Conservation (phyloP, 768 basidiomycete species). For the Boletus edulis region DNA sequence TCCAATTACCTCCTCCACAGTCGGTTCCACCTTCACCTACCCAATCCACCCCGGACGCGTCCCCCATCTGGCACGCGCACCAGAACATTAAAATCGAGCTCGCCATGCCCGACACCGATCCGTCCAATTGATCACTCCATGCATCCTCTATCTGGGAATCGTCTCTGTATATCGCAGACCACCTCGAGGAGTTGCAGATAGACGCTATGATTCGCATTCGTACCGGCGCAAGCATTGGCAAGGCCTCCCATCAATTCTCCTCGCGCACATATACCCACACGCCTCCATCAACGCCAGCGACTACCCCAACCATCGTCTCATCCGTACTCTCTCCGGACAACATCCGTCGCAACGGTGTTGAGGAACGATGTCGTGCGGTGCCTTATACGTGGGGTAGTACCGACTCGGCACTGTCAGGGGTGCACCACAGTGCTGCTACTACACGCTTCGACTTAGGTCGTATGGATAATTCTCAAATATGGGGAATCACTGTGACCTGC, state of each 20-base stretch:
- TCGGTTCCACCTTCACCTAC: slow-evolving; percentile 55
- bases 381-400: slow-evolving; percentile 68
- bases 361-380: slow-evolving; percentile 46
- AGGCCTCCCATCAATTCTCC: slow-evolving; percentile 68
- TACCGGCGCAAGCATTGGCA: not conserved
- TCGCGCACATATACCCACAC: slow-evolving; percentile 48
- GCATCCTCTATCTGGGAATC: slow-evolving; percentile 77
- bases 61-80: slow-evolving; percentile 4
- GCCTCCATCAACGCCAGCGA: slow-evolving; percentile 56
- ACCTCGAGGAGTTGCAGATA: slow-evolving; percentile 48
- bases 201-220: slow-evolving; percentile 16
- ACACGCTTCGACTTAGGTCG: no score
- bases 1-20: slow-evolving; percentile 58
- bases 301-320: slow-evolving; percentile 66
- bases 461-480: slow-evolving; percentile 65
- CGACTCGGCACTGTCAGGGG: slow-evolving; percentile 25
- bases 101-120: slow-evolving; percentile 59
- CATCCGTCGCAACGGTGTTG: slow-evolving; percentile 47
- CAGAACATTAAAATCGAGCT: slow-evolving; percentile 42
- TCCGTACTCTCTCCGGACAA: slow-evolving; percentile 58
- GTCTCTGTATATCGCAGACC: slow-evolving; percentile 64
- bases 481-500: slow-evolving; percentile 1
- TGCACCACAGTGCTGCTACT: not conserved
- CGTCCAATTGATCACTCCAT: slow-evolving; percentile 72
- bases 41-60: slow-evolving; percentile 17